These are phyloP conservation scores for Aspergillus sp. DNA, from an alignment of 2,329 filamentous ascomycete genomes.

Conservation along the genomic window DNA sequence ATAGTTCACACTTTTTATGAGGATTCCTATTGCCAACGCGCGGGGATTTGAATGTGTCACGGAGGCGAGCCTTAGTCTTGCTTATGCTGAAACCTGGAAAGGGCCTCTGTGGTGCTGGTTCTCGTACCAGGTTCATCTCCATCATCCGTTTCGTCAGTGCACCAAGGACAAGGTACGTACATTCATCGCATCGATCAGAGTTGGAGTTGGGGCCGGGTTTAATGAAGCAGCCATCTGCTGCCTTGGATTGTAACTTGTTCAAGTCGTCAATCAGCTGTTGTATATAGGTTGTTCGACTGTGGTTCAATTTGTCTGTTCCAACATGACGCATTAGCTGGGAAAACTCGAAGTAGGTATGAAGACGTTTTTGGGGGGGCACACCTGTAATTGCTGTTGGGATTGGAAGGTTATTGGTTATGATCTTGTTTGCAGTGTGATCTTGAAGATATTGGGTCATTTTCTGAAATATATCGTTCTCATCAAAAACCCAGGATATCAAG, in stretches of 20 bases:
- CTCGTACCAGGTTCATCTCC: neutral
- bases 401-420: neutral
- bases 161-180: neutral
- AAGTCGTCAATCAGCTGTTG: neutral
- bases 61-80: neutral
- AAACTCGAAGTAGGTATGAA: no score
- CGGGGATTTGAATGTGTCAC: neutral
- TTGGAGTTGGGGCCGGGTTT: no score
- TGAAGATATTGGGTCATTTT: neutral
- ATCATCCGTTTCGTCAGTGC: neutral
- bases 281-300: neutral
- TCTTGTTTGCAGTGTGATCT: neutral
- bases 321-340: no score
- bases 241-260: neutral
- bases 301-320: neutral
- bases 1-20: no score
- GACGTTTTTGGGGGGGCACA: neutral
- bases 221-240: neutral
- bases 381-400: neutral
- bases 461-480: neutral
- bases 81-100: neutral
- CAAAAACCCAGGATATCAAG: slow-evolving; percentile 5
- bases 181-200: neutral
- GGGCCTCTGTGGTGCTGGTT: neutral
- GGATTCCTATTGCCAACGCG: no score